phyloP scores from a whole-genome alignment of 2,329 filamentous ascomycete species.

The Ophiostoma pallidulum region DNA sequence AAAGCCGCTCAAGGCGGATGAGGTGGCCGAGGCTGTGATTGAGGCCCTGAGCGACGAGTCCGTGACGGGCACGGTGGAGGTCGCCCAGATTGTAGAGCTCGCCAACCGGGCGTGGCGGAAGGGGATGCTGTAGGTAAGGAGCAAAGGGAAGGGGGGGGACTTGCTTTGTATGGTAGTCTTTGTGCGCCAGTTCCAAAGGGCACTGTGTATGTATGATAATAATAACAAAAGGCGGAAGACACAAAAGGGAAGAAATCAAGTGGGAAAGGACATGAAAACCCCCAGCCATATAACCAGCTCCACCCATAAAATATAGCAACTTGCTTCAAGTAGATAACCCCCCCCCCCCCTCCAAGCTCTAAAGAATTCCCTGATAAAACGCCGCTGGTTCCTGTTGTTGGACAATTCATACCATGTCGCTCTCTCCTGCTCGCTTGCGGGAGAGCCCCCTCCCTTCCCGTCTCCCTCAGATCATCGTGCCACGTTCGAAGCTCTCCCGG shows the following conservation, averaged over 20 bases:
- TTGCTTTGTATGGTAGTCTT: no score
- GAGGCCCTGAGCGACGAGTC: slow-evolving; percentile 70
- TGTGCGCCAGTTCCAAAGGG: no score
- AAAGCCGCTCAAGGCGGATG: slow-evolving; percentile 80
- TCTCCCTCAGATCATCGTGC: slow-evolving; percentile 79
- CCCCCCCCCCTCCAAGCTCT: no score
- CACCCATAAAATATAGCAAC: neutral
- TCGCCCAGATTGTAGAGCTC: slow-evolving; percentile 69
- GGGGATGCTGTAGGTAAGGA: slow-evolving; percentile 60
- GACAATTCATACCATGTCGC: no score
- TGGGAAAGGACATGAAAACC: neutral
- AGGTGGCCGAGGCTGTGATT: slow-evolving; percentile 81
- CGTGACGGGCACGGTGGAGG: slow-evolving; percentile 67
- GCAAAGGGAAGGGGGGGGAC: no score
- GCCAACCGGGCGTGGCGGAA: slow-evolving; percentile 80
- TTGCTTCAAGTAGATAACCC: no score
- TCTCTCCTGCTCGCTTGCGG: no score
- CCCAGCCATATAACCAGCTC: neutral
- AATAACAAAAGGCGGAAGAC: neutral
- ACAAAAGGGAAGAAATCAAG: neutral
- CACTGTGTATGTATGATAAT: slow-evolving; percentile 1
- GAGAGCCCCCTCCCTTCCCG: neutral
- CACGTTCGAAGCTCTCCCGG: slow-evolving; percentile 91
- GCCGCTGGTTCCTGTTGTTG: neutral
- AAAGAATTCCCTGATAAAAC: neutral